Evolutionary conservation across 1,284 basidiomycete species (phyloP), one percentile per base, ranked within the genome.

Genomic region (Malassezia restricta): DNA sequence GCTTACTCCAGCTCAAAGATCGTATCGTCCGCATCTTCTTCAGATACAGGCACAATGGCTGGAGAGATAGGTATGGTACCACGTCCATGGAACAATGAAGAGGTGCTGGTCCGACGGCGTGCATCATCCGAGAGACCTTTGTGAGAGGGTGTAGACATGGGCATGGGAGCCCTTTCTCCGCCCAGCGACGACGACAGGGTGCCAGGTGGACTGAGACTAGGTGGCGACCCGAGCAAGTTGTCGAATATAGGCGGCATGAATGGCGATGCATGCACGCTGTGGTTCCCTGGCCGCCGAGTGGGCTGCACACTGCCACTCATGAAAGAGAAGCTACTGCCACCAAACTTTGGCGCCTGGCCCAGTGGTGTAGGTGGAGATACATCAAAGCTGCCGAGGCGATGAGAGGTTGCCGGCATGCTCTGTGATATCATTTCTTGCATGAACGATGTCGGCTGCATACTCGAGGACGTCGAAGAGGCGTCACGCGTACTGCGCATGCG

Each of bases 1-100:
- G 8, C n/a, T 46, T 49, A 72, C 42, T 72, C 69, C 24, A 72
- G 58, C 51, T 72, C 68, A 37, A 72, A 72, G 33, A 72, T 68
- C 3, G 66, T 58, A 39, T 71, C 69, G 11, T 72, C 66, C 35
- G 60, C 59, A 41, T 64, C 68, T 15, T 37, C 57, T 30, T 64
- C 67, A 32, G 62, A 54, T 30, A 54, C 52, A 9, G 67, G 64
- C 20, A 58, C 49, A 11, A 66, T 52, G 2, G 67, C 62, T 8
- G 66, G 55, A 0, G 65, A 59, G 37, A 63, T 56, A 2, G 66
- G 61, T 46, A 30, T 55, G 54, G 2, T 57, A 52, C 56, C 33
- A 47, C 51, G 3, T 47, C 50, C 35, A 57, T 57, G 38, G 50
- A 41, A 6, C 56, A 40, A 15, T 61, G 61, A 28, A 59, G 54